phyloP scores from a whole-genome alignment of 805 yeast species.

The Ogataea methanolica region DNA sequence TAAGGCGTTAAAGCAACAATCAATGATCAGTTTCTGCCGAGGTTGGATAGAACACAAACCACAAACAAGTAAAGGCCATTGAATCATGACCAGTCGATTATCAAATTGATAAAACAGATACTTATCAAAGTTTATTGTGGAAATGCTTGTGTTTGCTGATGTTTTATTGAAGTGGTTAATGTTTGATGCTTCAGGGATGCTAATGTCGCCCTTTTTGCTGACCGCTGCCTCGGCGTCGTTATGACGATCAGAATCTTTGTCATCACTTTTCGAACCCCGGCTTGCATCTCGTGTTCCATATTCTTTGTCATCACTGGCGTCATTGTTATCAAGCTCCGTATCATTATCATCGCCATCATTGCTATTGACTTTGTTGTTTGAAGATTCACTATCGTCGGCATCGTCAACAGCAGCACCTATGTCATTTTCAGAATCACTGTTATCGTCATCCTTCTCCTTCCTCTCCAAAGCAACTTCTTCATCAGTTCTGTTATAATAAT shows the following conservation, averaged over 20 bases:
- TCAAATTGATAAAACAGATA: slow-evolving; percentile 30
- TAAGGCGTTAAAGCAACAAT: slow-evolving; percentile 31
- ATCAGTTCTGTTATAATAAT: slow-evolving; percentile 11
- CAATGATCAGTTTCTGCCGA: slow-evolving; percentile 28
- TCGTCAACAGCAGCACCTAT: neutral
- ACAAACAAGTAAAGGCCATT: slow-evolving; percentile 33
- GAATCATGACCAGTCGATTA: slow-evolving; percentile 33
- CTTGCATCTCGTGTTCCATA: slow-evolving; percentile 2
- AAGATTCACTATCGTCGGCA: neutral
- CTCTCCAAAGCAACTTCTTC: slow-evolving; percentile 2
- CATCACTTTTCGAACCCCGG: neutral
- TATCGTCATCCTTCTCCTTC: neutral
- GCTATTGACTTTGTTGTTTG: neutral
- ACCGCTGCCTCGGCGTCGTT: neutral
- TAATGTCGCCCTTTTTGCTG: slow-evolving; percentile 1
- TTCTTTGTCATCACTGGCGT: neutral
- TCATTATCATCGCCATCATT: neutral
- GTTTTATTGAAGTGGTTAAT: slow-evolving; percentile 5
- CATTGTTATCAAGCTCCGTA: neutral
- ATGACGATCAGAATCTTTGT: neutral
- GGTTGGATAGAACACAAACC: slow-evolving; percentile 30
- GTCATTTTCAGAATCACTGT: neutral
- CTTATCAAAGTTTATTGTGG: slow-evolving; percentile 22
- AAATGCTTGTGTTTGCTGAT: slow-evolving; percentile 5
- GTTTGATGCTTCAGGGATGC: slow-evolving; percentile 5